These are phyloP conservation scores for Colletotrichum sp. DNA, from an alignment of 2,329 filamentous ascomycete species.

Conservation along the genomic window DNA sequence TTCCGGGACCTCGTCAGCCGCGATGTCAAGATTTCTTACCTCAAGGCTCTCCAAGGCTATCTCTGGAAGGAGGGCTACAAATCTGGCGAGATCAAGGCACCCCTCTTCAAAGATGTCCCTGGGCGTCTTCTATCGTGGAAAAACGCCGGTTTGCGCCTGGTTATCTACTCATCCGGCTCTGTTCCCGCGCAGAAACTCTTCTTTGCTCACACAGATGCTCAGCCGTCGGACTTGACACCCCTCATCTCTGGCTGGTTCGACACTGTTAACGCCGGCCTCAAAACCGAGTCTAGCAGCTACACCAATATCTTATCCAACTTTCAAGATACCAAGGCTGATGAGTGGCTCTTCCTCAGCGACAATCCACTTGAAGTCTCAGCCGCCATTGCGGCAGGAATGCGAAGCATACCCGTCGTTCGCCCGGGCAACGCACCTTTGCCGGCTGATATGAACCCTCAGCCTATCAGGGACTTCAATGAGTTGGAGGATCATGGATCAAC, in stretches of 20 bases:
- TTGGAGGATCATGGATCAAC: slow-evolving; percentile 2
- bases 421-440: slow-evolving; percentile 74
- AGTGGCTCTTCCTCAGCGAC: slow-evolving; percentile 83
- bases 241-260: slow-evolving; percentile 75
- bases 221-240: slow-evolving; percentile 62
- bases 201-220: slow-evolving; percentile 69
- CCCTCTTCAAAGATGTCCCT: slow-evolving; percentile 78
- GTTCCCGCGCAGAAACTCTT: slow-evolving; percentile 82
- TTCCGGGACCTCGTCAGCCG: slow-evolving; percentile 72
- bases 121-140: slow-evolving; percentile 67
- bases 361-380: slow-evolving; percentile 74
- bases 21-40: slow-evolving; percentile 78
- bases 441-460: slow-evolving; percentile 46
- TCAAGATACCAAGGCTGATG: slow-evolving; percentile 48
- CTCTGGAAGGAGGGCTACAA: slow-evolving; percentile 79
- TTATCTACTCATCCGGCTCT: slow-evolving; percentile 84
- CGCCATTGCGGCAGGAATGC: slow-evolving; percentile 67
- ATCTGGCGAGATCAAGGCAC: slow-evolving; percentile 71
- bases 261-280: slow-evolving; percentile 80
- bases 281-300: slow-evolving; percentile 73
- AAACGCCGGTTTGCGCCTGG: slow-evolving; percentile 59
- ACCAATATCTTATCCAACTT: slow-evolving; percentile 61
- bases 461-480: slow-evolving; percentile 38
- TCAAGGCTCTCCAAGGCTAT: slow-evolving; percentile 81
- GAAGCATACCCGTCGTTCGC: slow-evolving; percentile 65